Evolutionary conservation across 2,329 filamentous ascomycete species (phyloP).

Genomic region (Aspergillus ibericus): DNA sequence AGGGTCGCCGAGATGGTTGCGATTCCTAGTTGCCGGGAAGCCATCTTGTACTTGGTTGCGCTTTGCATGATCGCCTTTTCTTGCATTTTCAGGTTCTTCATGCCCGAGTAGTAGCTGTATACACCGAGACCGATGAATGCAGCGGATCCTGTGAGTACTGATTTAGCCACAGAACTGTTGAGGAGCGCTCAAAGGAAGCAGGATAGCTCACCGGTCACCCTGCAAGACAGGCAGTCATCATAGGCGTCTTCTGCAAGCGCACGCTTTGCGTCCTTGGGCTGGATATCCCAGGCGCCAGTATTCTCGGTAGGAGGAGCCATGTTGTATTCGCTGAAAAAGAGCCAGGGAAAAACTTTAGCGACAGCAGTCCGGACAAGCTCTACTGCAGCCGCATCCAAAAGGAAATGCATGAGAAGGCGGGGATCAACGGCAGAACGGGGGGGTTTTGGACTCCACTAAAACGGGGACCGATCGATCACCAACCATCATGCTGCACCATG

Average conservation of each 20-base stretch:
- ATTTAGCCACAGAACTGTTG: neutral
- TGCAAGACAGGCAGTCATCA: constrained; percentile 70
- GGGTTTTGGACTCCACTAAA: neutral
- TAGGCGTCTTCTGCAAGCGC: constrained; percentile 46
- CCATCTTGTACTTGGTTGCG: constrained; percentile 70
- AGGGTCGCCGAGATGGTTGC: constrained; percentile 66
- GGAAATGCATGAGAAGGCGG: constrained; percentile 26
- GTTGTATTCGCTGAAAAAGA: neutral
- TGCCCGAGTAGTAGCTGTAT: constrained; percentile 76
- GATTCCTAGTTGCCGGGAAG: constrained; percentile 67
- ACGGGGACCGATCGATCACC: neutral
- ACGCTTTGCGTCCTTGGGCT: constrained; percentile 62
- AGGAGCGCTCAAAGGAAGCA: neutral
- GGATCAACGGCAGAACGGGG: constrained; percentile 33
- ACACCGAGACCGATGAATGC: constrained; percentile 73
- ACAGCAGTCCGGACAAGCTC: neutral
- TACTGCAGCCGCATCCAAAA: neutral
- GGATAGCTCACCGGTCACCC: constrained; percentile 62
- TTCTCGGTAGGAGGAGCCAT: constrained; percentile 48
- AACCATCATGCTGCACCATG: constrained; percentile 2
- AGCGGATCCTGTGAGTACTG: constrained; percentile 59
- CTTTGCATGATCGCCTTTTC: constrained; percentile 63
- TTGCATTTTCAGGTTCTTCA: constrained; percentile 68
- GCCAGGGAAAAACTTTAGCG: constrained; percentile 5
- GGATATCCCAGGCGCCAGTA: constrained; percentile 50